Percentiles rank a stretch among this genome's conserved stretches.
phyloP scores from a whole-genome alignment of 768 basidiomycete species.

The Cantharellus cinnabarinus region DNA sequence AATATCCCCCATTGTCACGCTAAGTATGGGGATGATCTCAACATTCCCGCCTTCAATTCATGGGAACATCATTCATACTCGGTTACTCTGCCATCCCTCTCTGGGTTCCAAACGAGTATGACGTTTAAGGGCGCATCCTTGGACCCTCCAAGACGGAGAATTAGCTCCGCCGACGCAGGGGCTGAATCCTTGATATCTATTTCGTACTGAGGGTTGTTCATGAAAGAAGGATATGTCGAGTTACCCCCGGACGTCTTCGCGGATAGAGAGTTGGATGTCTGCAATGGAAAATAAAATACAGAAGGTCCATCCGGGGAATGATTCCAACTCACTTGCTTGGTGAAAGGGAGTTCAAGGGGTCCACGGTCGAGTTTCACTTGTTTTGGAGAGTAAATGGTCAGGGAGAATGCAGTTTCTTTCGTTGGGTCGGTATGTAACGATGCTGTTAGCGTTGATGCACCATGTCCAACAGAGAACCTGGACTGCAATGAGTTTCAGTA shows the following conservation, averaged over 20 bases:
- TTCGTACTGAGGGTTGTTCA: constrained; percentile 79
- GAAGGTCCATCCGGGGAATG: not conserved
- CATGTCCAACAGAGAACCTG: too few species aligned
- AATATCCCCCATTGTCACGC: constrained; percentile 39
- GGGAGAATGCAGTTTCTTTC: not conserved
- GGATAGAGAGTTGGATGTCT: constrained; percentile 46
- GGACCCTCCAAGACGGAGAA: constrained; percentile 31
- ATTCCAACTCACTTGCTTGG: too few species aligned
- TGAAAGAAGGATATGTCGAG: constrained; percentile 54
- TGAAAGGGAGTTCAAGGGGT: too few species aligned
- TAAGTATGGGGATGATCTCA: not conserved
- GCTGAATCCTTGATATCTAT: constrained; percentile 31
- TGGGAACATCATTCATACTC: constrained; percentile 27
- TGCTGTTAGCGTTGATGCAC: too few species aligned
- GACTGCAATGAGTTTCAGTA: too few species aligned
- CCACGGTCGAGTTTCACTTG: not conserved
- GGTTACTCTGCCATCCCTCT: constrained; percentile 46
- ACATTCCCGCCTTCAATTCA: too few species aligned
- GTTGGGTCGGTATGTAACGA: too few species aligned
- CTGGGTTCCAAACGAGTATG: constrained; percentile 38
- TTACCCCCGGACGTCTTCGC: constrained; percentile 71
- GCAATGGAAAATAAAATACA: not conserved
- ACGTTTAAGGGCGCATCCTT: constrained; percentile 57
- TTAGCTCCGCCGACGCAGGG: constrained; percentile 16
- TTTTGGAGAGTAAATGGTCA: not conserved